These are phyloP conservation scores for Neofusicoccum sp. DNA, from an alignment of 2,329 filamentous ascomycete genomes.

Conservation along the genomic window DNA sequence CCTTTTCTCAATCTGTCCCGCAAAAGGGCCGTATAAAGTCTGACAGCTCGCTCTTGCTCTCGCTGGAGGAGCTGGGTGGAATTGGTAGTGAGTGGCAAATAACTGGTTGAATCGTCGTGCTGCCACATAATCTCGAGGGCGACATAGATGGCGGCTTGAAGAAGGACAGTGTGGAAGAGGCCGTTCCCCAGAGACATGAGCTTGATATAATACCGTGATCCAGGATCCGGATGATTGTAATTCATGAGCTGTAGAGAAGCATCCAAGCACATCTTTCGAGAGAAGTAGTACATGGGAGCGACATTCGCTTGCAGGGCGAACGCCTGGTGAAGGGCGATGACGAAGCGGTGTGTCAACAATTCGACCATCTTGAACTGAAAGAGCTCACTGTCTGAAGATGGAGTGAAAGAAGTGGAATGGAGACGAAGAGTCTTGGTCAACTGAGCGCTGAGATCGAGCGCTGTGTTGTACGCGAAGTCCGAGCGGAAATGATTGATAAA, in stretches of 20 bases:
- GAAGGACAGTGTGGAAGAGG: not conserved
- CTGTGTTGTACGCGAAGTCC: slow-evolving; percentile 31
- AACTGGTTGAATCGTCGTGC: not conserved
- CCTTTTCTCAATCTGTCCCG: not conserved
- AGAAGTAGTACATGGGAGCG: slow-evolving; percentile 52
- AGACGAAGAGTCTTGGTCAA: slow-evolving; percentile 28
- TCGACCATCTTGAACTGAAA: slow-evolving; percentile 54
- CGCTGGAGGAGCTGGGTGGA: not conserved
- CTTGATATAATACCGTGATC: not conserved
- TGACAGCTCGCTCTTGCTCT: not conserved
- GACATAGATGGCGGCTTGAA: not conserved
- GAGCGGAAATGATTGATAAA: slow-evolving; percentile 34
- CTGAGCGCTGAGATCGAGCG: slow-evolving; percentile 28
- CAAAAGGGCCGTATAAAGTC: not conserved
- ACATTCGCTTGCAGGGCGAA: slow-evolving; percentile 44
- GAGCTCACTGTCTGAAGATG: not conserved
- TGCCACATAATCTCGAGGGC: not conserved
- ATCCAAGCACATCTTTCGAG: slow-evolving; percentile 49
- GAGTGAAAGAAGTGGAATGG: slow-evolving; percentile 15
- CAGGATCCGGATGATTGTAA: slow-evolving; percentile 44
- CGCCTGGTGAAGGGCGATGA: slow-evolving; percentile 54
- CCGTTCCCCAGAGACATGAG: not conserved
- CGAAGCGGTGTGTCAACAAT: slow-evolving; percentile 53
- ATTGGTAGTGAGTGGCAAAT: not conserved
- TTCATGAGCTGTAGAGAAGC: slow-evolving; percentile 63